A percentile compares a stretch with the other conserved stretches of the same genome.
Conservation (phyloP, 2,329 filamentous ascomycete genomes). For the Hyphodiscus sp. region DNA sequence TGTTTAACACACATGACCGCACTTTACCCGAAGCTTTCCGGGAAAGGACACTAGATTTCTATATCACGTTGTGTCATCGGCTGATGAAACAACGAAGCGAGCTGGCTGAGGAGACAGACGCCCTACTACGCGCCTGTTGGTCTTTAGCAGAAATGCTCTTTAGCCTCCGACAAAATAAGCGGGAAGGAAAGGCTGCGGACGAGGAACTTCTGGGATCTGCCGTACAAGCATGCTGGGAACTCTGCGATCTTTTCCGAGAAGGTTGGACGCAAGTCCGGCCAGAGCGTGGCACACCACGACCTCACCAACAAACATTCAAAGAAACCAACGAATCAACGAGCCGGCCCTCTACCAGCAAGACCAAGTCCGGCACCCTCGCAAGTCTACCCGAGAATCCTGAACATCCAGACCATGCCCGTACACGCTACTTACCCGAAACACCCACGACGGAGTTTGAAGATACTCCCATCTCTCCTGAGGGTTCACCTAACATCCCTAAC, state of each 20-base stretch:
- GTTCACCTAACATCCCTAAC: slow-evolving; percentile 70
- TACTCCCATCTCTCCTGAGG: slow-evolving; percentile 74
- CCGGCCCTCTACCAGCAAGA: slow-evolving; percentile 28
- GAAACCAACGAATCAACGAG: slow-evolving; percentile 44
- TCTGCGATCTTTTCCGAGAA: slow-evolving; percentile 88
- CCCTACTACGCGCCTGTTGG: slow-evolving; percentile 82
- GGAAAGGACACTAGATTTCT: slow-evolving; percentile 88
- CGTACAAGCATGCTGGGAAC: slow-evolving; percentile 89
- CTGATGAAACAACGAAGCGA: slow-evolving; percentile 91
- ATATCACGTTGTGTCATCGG: slow-evolving; percentile 86
- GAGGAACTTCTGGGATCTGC: slow-evolving; percentile 82
- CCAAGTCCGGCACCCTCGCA: slow-evolving; percentile 38
- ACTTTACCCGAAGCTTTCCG: slow-evolving; percentile 79
- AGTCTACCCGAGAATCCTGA: slow-evolving; percentile 40
- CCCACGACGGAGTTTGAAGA: slow-evolving; percentile 95
- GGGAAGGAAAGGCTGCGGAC: slow-evolving; percentile 66
- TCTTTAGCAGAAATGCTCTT: slow-evolving; percentile 88
- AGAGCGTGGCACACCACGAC: slow-evolving; percentile 77
- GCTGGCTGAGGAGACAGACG: slow-evolving; percentile 74
- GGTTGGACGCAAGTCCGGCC: slow-evolving; percentile 86
- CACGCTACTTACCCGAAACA: slow-evolving; percentile 61
- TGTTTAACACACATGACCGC: slow-evolving; percentile 87
- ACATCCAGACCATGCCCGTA: slow-evolving; percentile 21
- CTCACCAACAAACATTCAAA: slow-evolving; percentile 72
- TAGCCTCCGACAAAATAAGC: slow-evolving; percentile 74